Conservation (phyloP, 2,329 filamentous ascomycete species). For the Corinectria fuckeliana region DNA sequence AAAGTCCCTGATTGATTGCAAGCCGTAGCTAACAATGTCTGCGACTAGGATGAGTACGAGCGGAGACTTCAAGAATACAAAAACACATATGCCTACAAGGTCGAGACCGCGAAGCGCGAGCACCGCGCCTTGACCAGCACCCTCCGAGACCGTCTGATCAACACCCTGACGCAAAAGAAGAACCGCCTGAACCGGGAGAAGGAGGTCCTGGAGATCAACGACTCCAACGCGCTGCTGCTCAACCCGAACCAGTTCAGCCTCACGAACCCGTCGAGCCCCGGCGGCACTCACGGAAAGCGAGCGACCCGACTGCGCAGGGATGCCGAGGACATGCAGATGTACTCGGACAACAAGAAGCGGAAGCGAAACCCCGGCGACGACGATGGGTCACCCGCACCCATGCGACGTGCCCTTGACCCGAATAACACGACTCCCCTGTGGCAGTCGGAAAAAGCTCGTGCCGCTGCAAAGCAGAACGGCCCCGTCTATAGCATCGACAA, state of each 20-base stretch:
- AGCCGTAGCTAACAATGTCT: constrained; percentile 23
- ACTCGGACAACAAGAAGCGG: constrained; percentile 65
- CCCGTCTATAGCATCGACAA: constrained; percentile 72
- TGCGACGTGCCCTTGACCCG: constrained; percentile 61
- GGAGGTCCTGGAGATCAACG: constrained; percentile 71
- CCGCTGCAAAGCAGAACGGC: constrained; percentile 61
- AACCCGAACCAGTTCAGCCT: constrained; percentile 74
- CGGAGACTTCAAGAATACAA: constrained; percentile 66
- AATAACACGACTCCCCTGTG: constrained; percentile 66
- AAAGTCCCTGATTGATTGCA: neutral
- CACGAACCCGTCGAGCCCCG: constrained; percentile 68
- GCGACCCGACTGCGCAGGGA: constrained; percentile 67
- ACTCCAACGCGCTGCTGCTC: constrained; percentile 68
- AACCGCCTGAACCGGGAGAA: constrained; percentile 69
- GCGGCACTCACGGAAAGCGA: constrained; percentile 68
- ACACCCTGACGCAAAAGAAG: constrained; percentile 69
- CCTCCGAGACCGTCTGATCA: constrained; percentile 71
- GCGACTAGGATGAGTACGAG: constrained; percentile 65
- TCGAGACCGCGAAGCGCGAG: constrained; percentile 68
- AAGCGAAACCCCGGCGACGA: constrained; percentile 67
- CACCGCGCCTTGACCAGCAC: constrained; percentile 65
- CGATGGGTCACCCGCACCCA: constrained; percentile 67
- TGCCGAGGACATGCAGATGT: constrained; percentile 63
- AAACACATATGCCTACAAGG: constrained; percentile 66
- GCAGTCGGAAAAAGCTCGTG: constrained; percentile 65